Percentiles rank a stretch among this genome's conserved stretches.
These are phyloP conservation scores for Russula virescens DNA, from an alignment of 768 basidiomycete genomes.

Conservation along the genomic window DNA sequence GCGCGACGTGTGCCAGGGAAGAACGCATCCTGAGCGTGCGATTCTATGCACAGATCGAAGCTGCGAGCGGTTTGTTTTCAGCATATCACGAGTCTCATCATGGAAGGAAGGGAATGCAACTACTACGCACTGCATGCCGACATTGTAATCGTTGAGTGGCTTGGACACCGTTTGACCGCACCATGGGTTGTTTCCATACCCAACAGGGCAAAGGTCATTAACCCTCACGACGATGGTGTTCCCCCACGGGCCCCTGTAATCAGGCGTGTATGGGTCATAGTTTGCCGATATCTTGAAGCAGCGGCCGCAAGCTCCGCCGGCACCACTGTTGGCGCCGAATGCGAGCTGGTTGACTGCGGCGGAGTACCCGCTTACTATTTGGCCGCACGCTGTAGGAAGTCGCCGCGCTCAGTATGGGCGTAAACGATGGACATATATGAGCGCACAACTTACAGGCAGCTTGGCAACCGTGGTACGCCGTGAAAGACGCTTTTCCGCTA, in stretches of 20 bases:
- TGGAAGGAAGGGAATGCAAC: background rate
- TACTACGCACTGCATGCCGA: slow-evolving; percentile 44
- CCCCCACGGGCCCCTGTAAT: slow-evolving; percentile 44
- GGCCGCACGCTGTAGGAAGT: slow-evolving; percentile 41
- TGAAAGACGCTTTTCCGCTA: no score
- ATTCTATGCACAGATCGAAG: slow-evolving; percentile 58
- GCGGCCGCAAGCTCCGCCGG: slow-evolving; percentile 57
- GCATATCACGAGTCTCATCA: background rate
- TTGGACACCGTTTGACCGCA: slow-evolving; percentile 49
- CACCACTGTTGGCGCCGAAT: slow-evolving; percentile 45
- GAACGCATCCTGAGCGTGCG: slow-evolving; percentile 47
- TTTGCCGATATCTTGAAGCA: slow-evolving; percentile 51
- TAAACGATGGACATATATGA: background rate
- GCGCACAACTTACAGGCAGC: no score
- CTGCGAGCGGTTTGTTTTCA: slow-evolving; percentile 29
- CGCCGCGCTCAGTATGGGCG: background rate
- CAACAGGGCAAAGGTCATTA: slow-evolving; percentile 40
- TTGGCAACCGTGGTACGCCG: no score
- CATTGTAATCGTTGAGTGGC: slow-evolving; percentile 31
- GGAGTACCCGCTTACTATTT: slow-evolving; percentile 43
- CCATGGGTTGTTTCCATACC: slow-evolving; percentile 31
- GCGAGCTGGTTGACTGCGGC: slow-evolving; percentile 54
- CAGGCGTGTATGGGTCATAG: slow-evolving; percentile 50
- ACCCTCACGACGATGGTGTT: slow-evolving; percentile 49
- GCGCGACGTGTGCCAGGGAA: slow-evolving; percentile 54